Evolutionary conservation across 2,329 filamentous ascomycete species (phyloP).

Genomic region (Aspergillus eucalypticola): DNA sequence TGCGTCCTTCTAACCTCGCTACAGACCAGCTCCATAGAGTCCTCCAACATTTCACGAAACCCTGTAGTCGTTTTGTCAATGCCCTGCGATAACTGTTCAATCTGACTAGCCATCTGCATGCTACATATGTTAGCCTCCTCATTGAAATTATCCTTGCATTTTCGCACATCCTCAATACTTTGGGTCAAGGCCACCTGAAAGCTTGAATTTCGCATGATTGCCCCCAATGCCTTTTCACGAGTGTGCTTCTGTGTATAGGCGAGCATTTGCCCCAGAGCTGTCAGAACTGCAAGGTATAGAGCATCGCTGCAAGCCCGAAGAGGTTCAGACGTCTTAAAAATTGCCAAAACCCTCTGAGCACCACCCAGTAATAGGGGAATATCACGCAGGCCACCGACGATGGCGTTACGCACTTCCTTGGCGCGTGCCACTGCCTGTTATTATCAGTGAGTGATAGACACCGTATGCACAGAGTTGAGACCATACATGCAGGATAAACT

Average conservation of each 20-base stretch:
- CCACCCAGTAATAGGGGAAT: neutral
- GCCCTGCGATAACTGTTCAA: neutral
- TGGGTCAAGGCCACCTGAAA: neutral
- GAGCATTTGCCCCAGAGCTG: neutral
- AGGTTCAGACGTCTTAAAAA: neutral
- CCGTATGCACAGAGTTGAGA: neutral
- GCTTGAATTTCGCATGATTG: neutral
- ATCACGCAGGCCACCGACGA: neutral
- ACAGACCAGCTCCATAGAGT: too few species aligned
- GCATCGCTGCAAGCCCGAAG: neutral
- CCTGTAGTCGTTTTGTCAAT: neutral
- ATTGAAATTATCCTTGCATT: neutral
- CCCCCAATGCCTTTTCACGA: neutral
- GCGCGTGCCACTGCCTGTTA: neutral
- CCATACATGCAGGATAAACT: neutral
- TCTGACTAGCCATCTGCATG: neutral
- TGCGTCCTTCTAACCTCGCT: too few species aligned
- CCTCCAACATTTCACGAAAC: too few species aligned
- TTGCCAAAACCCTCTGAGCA: neutral
- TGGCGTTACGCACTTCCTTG: neutral
- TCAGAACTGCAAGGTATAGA: neutral
- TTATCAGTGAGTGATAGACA: neutral
- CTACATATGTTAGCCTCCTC: neutral
- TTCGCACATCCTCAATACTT: neutral
- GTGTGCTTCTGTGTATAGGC: neutral